Conservation (phyloP, 768 basidiomycete genomes). For the Russula griseocarnosa region DNA sequence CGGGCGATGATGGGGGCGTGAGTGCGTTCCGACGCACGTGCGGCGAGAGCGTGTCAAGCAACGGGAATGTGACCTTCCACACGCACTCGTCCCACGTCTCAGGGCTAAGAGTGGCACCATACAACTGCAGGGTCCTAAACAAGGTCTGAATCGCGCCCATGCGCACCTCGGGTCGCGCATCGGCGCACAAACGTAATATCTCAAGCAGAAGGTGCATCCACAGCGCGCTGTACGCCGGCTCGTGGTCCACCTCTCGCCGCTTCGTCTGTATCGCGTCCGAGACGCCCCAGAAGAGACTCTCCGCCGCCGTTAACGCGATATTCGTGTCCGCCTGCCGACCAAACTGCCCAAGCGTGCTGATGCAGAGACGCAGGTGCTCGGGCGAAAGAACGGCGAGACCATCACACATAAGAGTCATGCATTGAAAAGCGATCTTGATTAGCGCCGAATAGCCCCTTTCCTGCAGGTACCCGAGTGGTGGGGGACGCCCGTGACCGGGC, state of each 20-base stretch:
- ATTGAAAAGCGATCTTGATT: conserved; percentile 92
- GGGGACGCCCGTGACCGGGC: conserved; percentile 24
- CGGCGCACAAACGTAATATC: conserved; percentile 77
- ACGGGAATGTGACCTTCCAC: conserved; percentile 87
- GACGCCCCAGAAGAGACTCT: conserved; percentile 91
- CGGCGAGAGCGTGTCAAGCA: conserved; percentile 64
- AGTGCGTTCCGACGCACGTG: conserved; percentile 44
- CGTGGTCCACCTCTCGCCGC: conserved; percentile 59
- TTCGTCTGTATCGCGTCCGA: conserved; percentile 92
- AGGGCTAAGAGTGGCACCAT: conserved; percentile 77
- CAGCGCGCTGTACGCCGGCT: conserved; percentile 71
- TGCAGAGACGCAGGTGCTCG: conserved; percentile 80
- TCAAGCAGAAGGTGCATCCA: conserved; percentile 92
- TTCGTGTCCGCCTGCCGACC: conserved; percentile 93
- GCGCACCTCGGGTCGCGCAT: conserved; percentile 80
- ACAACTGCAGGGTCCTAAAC: conserved; percentile 90
- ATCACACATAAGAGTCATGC: conserved; percentile 90
- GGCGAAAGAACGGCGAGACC: conserved; percentile 78
- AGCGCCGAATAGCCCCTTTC: conserved; percentile 71
- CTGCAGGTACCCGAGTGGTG: conserved; percentile 52
- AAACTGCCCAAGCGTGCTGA: conserved; percentile 86
- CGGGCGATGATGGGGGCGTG: conserved; percentile 20
- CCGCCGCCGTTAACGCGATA: conserved; percentile 90
- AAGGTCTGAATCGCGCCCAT: conserved; percentile 93
- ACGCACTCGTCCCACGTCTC: conserved; percentile 88